phyloP scores from a whole-genome alignment of 1,139 yeast genomes.

The Protomyces inouyei region DNA sequence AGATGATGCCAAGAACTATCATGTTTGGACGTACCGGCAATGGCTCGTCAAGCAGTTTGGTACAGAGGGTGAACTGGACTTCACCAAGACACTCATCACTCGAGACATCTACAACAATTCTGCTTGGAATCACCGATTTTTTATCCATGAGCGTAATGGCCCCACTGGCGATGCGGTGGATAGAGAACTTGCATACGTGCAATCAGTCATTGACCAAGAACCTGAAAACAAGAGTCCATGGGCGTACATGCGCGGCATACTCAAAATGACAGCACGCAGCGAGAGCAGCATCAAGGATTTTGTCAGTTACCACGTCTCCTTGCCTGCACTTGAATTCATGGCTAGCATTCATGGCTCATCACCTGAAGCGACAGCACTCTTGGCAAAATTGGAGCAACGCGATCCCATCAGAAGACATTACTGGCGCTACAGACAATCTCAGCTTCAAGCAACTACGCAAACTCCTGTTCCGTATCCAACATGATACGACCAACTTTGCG shows the following conservation, averaged over 20 bases:
- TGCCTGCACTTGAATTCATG: constrained; percentile 63
- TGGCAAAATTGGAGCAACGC: constrained; percentile 48
- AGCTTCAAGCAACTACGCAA: background rate
- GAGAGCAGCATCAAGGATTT: constrained; percentile 29
- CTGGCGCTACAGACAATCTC: constrained; percentile 45
- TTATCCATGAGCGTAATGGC: constrained; percentile 41
- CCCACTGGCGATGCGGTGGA: background rate
- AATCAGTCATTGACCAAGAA: constrained; percentile 48
- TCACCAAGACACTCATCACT: constrained; percentile 49
- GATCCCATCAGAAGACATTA: constrained; percentile 67
- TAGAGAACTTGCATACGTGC: constrained; percentile 46
- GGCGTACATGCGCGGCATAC: constrained; percentile 60
- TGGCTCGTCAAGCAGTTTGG: constrained; percentile 36
- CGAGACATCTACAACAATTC: constrained; percentile 80
- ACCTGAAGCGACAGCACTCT: constrained; percentile 45
- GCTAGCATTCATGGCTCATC: constrained; percentile 48
- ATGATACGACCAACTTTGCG: constrained; percentile 18
- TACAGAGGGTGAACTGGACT: constrained; percentile 49
- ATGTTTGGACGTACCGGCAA: constrained; percentile 80
- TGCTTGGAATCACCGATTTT: constrained; percentile 88
- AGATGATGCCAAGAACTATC: constrained; percentile 85
- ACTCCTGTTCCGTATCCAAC: constrained; percentile 5
- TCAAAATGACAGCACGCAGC: constrained; percentile 30
- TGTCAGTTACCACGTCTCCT: constrained; percentile 45
- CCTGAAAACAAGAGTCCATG: constrained; percentile 88